These are phyloP conservation scores for Triticum dicoccoides DNA, from an alignment of 176 grass and related monocot genomes.

Conservation along the genomic window DNA sequence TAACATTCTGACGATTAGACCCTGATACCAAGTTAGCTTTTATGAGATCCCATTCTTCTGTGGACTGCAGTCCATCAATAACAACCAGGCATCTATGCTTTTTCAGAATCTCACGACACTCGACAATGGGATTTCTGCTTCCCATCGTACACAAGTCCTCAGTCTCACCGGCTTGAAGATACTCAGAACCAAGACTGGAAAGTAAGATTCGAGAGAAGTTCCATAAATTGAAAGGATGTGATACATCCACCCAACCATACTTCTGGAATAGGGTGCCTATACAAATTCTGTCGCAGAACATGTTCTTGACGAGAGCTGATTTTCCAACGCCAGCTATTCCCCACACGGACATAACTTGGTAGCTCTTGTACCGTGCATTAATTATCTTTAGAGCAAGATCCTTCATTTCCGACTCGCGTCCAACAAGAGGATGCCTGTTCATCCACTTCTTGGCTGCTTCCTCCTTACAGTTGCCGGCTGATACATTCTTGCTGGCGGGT, in stretches of 20 bases:
- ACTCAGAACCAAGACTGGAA: neutral
- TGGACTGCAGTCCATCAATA: neutral
- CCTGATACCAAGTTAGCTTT: neutral
- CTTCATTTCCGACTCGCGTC: neutral
- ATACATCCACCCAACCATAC: slow-evolving; percentile 1
- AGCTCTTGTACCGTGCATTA: neutral
- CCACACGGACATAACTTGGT: slow-evolving; percentile 20
- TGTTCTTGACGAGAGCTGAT: neutral
- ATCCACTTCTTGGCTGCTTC: neutral
- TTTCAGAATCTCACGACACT: neutral
- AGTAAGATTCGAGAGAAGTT: neutral
- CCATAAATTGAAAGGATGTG: neutral
- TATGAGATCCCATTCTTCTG: neutral
- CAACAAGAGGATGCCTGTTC: neutral
- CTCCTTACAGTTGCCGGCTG: neutral
- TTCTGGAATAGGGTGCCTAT: neutral
- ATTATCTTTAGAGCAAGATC: neutral
- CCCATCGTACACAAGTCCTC: neutral
- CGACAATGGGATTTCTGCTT: neutral
- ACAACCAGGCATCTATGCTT: neutral
- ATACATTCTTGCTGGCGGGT: neutral
- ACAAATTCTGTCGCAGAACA: neutral
- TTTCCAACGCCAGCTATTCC: slow-evolving; percentile 13
- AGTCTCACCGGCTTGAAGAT: neutral
- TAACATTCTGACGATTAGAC: neutral